Evolutionary conservation across 1,284 basidiomycete species (phyloP).

Genomic region (Pholiota adiposa): DNA sequence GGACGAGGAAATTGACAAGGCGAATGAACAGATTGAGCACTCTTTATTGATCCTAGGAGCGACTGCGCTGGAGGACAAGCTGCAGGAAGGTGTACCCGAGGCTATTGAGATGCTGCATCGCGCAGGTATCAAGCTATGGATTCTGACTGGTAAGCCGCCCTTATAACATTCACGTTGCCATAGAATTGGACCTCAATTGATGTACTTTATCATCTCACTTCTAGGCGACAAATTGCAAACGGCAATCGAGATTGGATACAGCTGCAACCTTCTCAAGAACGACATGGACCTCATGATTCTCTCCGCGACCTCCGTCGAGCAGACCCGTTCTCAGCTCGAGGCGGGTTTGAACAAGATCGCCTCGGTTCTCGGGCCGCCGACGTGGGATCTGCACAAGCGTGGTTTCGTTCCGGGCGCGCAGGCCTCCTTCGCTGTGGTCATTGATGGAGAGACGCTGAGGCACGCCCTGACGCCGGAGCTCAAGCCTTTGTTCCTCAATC

Average conservation of each 20-base stretch:
- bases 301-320: slow-evolving; percentile 80
- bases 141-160: slow-evolving; percentile 71
- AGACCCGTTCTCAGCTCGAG: slow-evolving; percentile 87
- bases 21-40: slow-evolving; percentile 85
- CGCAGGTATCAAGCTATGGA: slow-evolving; percentile 98
- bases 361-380: slow-evolving; percentile 72
- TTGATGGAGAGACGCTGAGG: slow-evolving; percentile 92
- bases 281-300: slow-evolving; percentile 98
- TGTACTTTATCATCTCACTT: slow-evolving; percentile 11
- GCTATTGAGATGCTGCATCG: slow-evolving; percentile 91
- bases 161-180: background rate
- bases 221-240: slow-evolving; percentile 96
- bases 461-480: slow-evolving; percentile 81
- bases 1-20: slow-evolving; percentile 91
- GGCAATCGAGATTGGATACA: slow-evolving; percentile 94
- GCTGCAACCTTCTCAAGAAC: slow-evolving; percentile 90
- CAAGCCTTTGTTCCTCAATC: slow-evolving; percentile 86
- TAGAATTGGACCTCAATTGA: background rate
- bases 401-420: slow-evolving; percentile 72
- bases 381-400: slow-evolving; percentile 57
- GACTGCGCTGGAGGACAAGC: slow-evolving; percentile 95
- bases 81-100: slow-evolving; percentile 96
- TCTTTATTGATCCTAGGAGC: slow-evolving; percentile 87
- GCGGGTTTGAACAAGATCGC: slow-evolving; percentile 95
- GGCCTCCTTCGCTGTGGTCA: slow-evolving; percentile 90